phyloP scores from a whole-genome alignment of 177 flowering plant genomes.

The Tripterygium wilfordii region DNA sequence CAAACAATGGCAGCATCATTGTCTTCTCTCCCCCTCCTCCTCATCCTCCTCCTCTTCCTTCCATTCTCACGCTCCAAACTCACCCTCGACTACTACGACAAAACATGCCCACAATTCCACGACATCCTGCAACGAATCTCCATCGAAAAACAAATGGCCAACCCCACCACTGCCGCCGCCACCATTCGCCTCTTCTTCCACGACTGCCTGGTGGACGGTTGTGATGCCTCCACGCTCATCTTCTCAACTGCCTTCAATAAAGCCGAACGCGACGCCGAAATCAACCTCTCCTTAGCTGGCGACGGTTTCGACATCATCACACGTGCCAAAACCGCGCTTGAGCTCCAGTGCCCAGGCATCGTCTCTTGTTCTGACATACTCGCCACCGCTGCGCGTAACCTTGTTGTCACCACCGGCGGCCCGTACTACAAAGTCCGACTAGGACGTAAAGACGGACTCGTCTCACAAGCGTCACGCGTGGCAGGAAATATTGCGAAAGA shows the following conservation, averaged over 20 bases:
- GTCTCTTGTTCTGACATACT: conserved; percentile 77
- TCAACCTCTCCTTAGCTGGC: conserved; percentile 74
- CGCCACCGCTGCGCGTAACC: conserved; percentile 54
- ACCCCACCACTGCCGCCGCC: conserved; percentile 71
- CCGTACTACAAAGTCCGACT: conserved; percentile 45
- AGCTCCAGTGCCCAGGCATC: conserved; percentile 56
- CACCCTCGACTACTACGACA: conserved; percentile 38
- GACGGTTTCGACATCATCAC: conserved; percentile 63
- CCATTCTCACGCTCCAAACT: too few species aligned
- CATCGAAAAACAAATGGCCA: conserved; percentile 49
- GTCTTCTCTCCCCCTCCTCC: too few species aligned
- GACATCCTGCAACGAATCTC: conserved; percentile 37
- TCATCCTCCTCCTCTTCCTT: too few species aligned
- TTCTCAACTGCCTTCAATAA: conserved; percentile 43
- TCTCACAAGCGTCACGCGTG: conserved; percentile 28
- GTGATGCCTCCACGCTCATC: conserved; percentile 62
- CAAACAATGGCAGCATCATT: too few species aligned
- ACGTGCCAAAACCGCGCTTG: conserved; percentile 60
- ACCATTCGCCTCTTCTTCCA: conserved; percentile 73
- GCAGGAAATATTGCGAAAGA: conserved; percentile 35
- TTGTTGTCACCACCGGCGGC: conserved; percentile 57
- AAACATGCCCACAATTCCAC: conserved; percentile 41
- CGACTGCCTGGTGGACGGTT: conserved; percentile 62
- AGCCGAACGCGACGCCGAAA: conserved; percentile 72
- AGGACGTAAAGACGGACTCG: conserved; percentile 46